Conservation (phyloP, 2,329 filamentous ascomycete genomes). For the Cytospora paraplurivora region DNA sequence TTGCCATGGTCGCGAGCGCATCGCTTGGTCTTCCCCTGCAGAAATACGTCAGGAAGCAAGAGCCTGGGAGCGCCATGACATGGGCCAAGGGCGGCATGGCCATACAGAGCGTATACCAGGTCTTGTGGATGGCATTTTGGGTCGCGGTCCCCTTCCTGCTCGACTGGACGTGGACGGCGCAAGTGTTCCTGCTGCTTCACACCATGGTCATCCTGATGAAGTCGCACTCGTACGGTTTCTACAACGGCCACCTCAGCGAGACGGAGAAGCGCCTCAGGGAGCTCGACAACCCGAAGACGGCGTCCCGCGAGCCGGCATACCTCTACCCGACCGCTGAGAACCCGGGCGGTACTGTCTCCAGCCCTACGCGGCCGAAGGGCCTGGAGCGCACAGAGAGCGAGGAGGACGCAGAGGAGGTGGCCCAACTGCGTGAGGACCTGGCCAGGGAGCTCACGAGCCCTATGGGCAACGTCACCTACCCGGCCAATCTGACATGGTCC, state of each 20-base stretch:
- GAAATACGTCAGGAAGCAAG: constrained; percentile 59
- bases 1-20: constrained; percentile 80
- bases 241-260: constrained; percentile 92
- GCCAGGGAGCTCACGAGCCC: constrained; percentile 90
- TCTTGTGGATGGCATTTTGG: constrained; percentile 79
- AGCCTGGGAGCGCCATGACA: constrained; percentile 56
- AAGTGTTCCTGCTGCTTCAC: constrained; percentile 92
- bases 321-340: constrained; percentile 70
- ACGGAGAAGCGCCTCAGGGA: constrained; percentile 78
- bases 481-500: constrained; percentile 76
- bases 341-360: constrained; percentile 45
- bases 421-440: constrained; percentile 78
- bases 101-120: constrained; percentile 81
- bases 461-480: constrained; percentile 86
- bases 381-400: constrained; percentile 21
- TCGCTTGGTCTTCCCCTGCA: constrained; percentile 74
- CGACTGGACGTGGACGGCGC: constrained; percentile 94
- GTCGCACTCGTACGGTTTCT: constrained; percentile 98
- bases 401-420: constrained; percentile 53
- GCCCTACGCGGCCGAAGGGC: constrained; percentile 31
- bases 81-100: constrained; percentile 80
- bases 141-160: constrained; percentile 81
- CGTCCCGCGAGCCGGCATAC: constrained; percentile 70
- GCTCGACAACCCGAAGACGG: constrained; percentile 75
- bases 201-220: constrained; percentile 95